phyloP scores from a whole-genome alignment of 129 eudicot genomes.

The Rutidosis leptorrhynchoides region DNA sequence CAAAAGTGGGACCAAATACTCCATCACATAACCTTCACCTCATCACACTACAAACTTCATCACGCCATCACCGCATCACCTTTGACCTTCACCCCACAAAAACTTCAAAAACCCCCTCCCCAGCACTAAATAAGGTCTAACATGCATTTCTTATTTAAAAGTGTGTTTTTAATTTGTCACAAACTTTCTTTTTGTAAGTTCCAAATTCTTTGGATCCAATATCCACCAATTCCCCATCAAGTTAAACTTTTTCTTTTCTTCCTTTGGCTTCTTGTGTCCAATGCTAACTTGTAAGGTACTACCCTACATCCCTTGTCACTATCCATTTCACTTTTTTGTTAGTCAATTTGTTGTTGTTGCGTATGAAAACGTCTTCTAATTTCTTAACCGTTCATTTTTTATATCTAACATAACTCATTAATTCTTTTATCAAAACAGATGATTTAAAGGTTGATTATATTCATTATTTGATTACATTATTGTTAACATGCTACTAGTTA shows the following conservation, averaged over 20 bases:
- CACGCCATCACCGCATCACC: no score
- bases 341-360: slow-evolving; percentile 24
- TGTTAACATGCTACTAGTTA: neutral
- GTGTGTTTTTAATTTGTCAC: no score
- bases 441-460: neutral
- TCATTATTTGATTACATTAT: neutral
- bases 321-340: slow-evolving; percentile 22
- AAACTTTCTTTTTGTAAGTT: no score
- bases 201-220: no score
- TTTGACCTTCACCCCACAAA: no score
- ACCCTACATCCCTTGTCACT: slow-evolving; percentile 16
- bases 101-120: no score
- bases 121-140: no score
- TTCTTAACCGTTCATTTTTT: slow-evolving; percentile 22
- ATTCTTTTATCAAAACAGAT: neutral
- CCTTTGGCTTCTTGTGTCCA: neutral
- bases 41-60: no score
- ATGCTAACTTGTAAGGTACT: neutral
- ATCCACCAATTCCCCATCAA: no score
- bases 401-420: neutral
- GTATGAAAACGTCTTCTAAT: slow-evolving; percentile 13
- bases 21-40: no score
- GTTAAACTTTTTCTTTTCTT: neutral
- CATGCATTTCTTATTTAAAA: no score
- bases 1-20: no score